These are phyloP conservation scores for Chlamydomonas reinhardtii DNA, from an alignment of 163 green algal species.

Conservation along the genomic window DNA sequence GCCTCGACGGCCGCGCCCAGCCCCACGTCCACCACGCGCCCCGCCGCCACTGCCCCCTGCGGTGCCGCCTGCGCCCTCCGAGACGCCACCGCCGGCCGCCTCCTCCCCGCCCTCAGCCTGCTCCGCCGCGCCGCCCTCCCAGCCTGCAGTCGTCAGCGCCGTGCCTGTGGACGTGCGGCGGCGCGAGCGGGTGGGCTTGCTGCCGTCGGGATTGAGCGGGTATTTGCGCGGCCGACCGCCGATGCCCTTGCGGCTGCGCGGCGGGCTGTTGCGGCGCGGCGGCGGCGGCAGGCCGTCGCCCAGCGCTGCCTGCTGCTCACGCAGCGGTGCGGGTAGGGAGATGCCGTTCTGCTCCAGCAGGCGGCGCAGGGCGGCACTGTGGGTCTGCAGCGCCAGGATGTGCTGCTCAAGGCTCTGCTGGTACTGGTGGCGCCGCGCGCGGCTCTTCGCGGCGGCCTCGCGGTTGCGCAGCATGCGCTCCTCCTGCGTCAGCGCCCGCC, in stretches of 20 bases:
- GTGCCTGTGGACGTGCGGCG: constrained; percentile 27
- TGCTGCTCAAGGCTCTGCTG: constrained; percentile 23
- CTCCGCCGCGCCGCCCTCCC: neutral
- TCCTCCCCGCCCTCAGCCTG: neutral
- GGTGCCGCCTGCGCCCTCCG: neutral
- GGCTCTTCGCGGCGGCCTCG: constrained; percentile 34
- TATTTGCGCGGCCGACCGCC: constrained; percentile 29
- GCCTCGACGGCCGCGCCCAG: neutral
- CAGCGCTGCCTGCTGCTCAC: neutral
- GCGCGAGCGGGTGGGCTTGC: neutral
- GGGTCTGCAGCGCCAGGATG: constrained; percentile 28
- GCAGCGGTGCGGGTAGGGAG: neutral
- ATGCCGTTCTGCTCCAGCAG: constrained; percentile 2
- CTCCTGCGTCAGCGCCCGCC: constrained; percentile 3
- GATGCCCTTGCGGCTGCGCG: constrained; percentile 41
- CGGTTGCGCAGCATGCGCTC: constrained; percentile 40
- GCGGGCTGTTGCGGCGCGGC: constrained; percentile 5
- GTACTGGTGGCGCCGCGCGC: constrained; percentile 7
- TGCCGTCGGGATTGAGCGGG: constrained; percentile 14
- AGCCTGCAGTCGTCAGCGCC: constrained; percentile 15
- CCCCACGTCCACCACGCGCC: neutral
- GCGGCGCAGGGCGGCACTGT: neutral
- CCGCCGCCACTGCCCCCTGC: neutral
- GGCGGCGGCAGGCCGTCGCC: constrained; percentile 21
- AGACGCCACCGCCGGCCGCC: neutral